Base-by-base conservation (phyloP, 129 eudicot genomes). In the Glebionis coronaria region DNA sequence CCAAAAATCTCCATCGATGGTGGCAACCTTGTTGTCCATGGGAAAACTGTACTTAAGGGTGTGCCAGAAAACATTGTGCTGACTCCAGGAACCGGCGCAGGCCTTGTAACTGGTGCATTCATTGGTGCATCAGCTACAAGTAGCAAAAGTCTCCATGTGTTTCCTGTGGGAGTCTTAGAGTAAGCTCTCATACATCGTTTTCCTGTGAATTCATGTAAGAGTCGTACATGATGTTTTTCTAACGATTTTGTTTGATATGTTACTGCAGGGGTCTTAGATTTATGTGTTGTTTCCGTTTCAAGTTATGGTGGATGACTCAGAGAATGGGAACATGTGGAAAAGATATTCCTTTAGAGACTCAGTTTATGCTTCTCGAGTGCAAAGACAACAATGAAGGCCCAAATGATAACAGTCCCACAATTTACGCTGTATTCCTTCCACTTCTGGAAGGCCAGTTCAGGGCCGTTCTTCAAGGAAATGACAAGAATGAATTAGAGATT, bases 271-370 rank as follows among this genome's bases (percentile, higher is more conserved):
- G 81, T 73, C 86, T 83, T 16, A 83, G 95, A 7, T 92, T 92
- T 72, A 71, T 92, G 91, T 88, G 98, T 67, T 83, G 77, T 19
- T 92, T 92, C 76, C 95, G 98, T 13, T 92, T 88, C 89, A 92
- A 92, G 87, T 74, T 92, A 50, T 92, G 98, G 98, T 92, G 98
- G 98, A 92, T 92, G 98, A 92, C 96, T 68, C 98, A 92, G 47
- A 78, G 95, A 68, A 91, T 91, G 90, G 97, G 97, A 53, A 85
- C 86, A 54, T 91, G 88, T 58, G 97, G 96, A 28, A 83, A 85
- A 53, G 97, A 91, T 63, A 69, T 91, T 63, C 97, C 98, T n/a
- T 63, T 92, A 47, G 98, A 92, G 81, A 92, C 98, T 19, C 98
- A 92, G 21, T 92, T 92, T 72, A 80, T 92, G 96, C 94, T 92